Base-by-base conservation (phyloP, 2,329 filamentous ascomycete species). In the Berkeleyomyces basicola region DNA sequence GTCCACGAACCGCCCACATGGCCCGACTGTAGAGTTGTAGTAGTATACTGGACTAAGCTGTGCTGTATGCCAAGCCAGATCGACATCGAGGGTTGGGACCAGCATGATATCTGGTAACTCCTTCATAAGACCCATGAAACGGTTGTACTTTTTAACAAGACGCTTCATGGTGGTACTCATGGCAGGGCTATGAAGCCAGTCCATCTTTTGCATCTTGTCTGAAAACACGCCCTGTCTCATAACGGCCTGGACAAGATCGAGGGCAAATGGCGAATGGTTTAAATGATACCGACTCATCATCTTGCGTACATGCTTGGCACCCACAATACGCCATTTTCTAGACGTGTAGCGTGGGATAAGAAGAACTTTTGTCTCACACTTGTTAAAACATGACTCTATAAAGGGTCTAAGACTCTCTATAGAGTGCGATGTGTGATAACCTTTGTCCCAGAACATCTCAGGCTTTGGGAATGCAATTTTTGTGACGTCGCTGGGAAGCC, bases 61-160 rank as follows among this genome's bases (percentile, higher is more conserved):
- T 68, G 92, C 87, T 0, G 87, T 92, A 70, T 95, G 89, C 86
- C 87, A 90, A 0, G 81, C 86, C 0, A 90, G 74, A 69, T 90
- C 87, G 4, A 90, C 78, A 66, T 90, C 87, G 0, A 90, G 75
- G 0, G 86, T 90, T 0, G 87, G 87, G 0, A 90, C 86, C 0
- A 77, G 80, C 11, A 80, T 74, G 3, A 78, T 70, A 0, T 65
- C 67, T 0, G 77, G 76, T 51, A 82, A 67, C 0, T 69, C 65
- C 0, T 71, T 71, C 71, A 89, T 84, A 66, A 90, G 78, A 0
- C 67, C 59, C 14, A 87, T 74, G 72, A 88, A 90, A 3, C 84
- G 79, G 2, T 72, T 58, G 68, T 88, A 88, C 69, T 88, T 90
- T 2, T 68, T 69, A 3, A 88, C 74, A 0, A 89, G 75, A 0